A percentile compares a stretch with the other conserved stretches of the same genome.
phyloP scores from a whole-genome alignment of 352 stramenopile species.

The Globisporangium lucens region DNA sequence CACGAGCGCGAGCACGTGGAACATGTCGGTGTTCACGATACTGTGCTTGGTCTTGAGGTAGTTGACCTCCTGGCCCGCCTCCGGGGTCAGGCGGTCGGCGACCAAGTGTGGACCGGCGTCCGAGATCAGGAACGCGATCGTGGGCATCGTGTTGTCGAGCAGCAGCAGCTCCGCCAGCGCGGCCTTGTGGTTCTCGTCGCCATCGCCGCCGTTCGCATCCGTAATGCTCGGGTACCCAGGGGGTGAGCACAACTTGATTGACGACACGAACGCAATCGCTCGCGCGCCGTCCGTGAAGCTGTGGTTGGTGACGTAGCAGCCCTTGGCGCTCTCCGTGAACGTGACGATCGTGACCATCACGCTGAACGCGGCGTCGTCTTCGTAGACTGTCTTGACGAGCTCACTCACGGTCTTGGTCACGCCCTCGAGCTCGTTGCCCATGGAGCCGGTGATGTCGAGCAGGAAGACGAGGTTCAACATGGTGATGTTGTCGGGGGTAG shows the following conservation, averaged over 20 bases:
- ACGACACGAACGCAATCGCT: slow-evolving; percentile 34
- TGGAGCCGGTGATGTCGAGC: slow-evolving; percentile 75
- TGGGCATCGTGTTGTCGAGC: slow-evolving; percentile 51
- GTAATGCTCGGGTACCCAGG: slow-evolving; percentile 21
- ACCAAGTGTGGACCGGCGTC: slow-evolving; percentile 54
- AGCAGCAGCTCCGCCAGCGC: slow-evolving; percentile 49
- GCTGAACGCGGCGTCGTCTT: slow-evolving; percentile 31
- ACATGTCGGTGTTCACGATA: slow-evolving; percentile 52
- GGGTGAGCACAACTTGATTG: slow-evolving; percentile 22
- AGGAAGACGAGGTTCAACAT: slow-evolving; percentile 75
- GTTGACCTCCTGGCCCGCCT: slow-evolving; percentile 33
- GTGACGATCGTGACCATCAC: slow-evolving; percentile 75
- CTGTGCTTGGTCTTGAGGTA: slow-evolving; percentile 44
- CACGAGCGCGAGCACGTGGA: slow-evolving; percentile 44
- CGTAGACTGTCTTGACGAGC: slow-evolving; percentile 48
- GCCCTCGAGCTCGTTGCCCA: slow-evolving; percentile 48
- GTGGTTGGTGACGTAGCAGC: slow-evolving; percentile 61
- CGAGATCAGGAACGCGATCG: slow-evolving; percentile 68
- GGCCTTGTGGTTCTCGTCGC: slow-evolving; percentile 70
- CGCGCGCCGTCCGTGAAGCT: slow-evolving; percentile 54
- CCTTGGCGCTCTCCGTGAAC: slow-evolving; percentile 48
- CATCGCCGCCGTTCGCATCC: slow-evolving; percentile 45
- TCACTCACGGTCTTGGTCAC: slow-evolving; percentile 55
- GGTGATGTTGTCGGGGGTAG: neutral
- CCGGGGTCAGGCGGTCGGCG: slow-evolving; percentile 18